Conservation (phyloP, 805 yeast species). For the Metschnikowia shivogae region DNA sequence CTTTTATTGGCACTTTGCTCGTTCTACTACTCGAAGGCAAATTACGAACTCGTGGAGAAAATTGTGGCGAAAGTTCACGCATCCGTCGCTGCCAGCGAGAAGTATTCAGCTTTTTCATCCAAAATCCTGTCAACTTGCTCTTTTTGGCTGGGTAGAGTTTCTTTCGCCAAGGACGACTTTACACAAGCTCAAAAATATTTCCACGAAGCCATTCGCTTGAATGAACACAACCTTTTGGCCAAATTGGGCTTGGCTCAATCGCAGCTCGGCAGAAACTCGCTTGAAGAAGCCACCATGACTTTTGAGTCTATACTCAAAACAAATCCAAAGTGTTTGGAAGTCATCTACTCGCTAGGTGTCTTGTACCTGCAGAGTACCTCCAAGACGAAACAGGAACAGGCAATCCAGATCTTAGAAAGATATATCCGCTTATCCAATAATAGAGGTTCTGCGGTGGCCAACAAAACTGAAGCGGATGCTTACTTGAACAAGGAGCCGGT, state of each 20-base stretch:
- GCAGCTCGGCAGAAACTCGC: conserved; percentile 65
- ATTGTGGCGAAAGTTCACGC: conserved; percentile 49
- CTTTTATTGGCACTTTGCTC: conserved; percentile 65
- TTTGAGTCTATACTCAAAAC: conserved; percentile 69
- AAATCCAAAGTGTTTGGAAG: conserved; percentile 68
- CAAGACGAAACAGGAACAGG: conserved; percentile 42
- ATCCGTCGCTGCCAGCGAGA: conserved; percentile 14
- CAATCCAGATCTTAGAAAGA: conserved; percentile 63
- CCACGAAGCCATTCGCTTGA: conserved; percentile 63
- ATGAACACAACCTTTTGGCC: conserved; percentile 64
- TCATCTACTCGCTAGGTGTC: conserved; percentile 70
- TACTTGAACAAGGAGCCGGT: conserved; percentile 49
- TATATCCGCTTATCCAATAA: conserved; percentile 62
- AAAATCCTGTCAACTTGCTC: conserved; percentile 34
- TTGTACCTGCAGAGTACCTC: conserved; percentile 54
- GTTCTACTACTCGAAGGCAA: conserved; percentile 65
- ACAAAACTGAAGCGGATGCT: conserved; percentile 20
- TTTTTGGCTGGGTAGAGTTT: conserved; percentile 84
- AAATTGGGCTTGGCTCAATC: conserved; percentile 84
- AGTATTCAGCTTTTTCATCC: conserved; percentile 26
- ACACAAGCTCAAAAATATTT: conserved; percentile 69
- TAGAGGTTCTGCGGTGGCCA: conserved; percentile 28
- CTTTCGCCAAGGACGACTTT: conserved; percentile 55
- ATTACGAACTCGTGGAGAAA: conserved; percentile 53
- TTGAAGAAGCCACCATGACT: conserved; percentile 81